Conservation (phyloP, 1,284 basidiomycete genomes). For the Ceratobasidium sp. region DNA sequence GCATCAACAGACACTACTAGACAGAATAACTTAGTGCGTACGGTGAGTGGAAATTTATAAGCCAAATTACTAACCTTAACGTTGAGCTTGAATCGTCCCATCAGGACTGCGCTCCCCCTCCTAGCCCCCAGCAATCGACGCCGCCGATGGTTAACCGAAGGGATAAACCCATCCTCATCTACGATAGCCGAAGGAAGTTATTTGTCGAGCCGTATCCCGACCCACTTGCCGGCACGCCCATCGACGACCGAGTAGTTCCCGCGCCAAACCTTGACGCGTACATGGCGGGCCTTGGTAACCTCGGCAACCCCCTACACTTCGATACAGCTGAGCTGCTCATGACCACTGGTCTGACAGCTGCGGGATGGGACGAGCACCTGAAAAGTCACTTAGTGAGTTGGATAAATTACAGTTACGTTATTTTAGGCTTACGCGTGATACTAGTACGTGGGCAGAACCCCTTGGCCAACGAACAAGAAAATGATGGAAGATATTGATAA, state of each 20-base stretch:
- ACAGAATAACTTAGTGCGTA: too few species aligned
- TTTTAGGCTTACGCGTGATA: background rate
- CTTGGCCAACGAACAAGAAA: constrained; percentile 7
- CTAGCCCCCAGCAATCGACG: too few species aligned
- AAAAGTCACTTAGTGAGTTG: constrained; percentile 20
- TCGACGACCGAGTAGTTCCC: background rate
- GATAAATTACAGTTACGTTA: background rate
- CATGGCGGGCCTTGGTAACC: constrained; percentile 1
- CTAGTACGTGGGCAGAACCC: constrained; percentile 11
- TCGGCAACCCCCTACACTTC: constrained; percentile 10
- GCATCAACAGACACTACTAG: too few species aligned
- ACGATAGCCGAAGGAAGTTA: constrained; percentile 3
- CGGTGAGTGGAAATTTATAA: too few species aligned
- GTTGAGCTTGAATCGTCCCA: too few species aligned
- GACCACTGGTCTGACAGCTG: constrained; percentile 18
- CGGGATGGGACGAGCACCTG: constrained; percentile 1
- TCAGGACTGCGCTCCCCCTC: too few species aligned
- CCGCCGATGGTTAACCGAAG: background rate
- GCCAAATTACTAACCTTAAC: too few species aligned
- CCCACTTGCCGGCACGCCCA: constrained; percentile 9
- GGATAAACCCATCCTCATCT: background rate
- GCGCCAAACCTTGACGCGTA: constrained; percentile 23
- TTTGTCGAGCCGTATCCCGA: constrained; percentile 19
- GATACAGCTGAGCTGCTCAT: constrained; percentile 13
- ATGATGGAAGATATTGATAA: constrained; percentile 7